Evolutionary conservation across 1,139 yeast species (phyloP), one percentile per base, ranked within the genome.

Genomic region (Blastobotrys arbuscula): DNA sequence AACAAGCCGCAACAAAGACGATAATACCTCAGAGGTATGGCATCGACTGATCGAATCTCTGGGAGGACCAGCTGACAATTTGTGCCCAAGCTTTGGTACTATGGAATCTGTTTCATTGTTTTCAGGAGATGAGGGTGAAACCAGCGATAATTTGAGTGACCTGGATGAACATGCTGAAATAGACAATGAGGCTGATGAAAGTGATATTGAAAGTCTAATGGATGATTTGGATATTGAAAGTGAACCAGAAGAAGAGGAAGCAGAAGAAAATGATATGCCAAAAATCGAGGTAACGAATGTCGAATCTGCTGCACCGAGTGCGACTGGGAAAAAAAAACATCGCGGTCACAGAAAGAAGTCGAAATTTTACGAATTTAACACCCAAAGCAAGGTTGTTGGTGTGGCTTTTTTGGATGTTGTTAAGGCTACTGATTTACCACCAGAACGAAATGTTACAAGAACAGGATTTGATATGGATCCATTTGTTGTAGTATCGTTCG

Each of bases 401-500:
- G 85, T 90, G 12, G 68, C 84, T 7, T 86, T 84, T 58, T 63
- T 90, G 44, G 95, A 90, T 55, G 78, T 90, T 21, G 76, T 81
- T 2, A 78, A 84, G 1, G 88, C 90, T 21, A 71, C 78, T 1
- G 89, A 65, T 49, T 55, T 68, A 31, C 72, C 71, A 2, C 78
- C 53, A 5, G 42, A 55, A 35, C 55, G 64, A 15, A 65, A 68
- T 42, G 57, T 69, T 52, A 69, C 83, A 1, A 73, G 90, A 19
- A 79, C 89, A 19, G 82, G 92, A 0, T 92, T 84, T 60, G 96
- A 89, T 64, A 87, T 92, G 95, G 98, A 92, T 61, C 97, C 98
- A 0, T 92, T 90, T 68, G 95, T 90, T 5, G 92, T 90, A 16
- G 82, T 87, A 0, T 82, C 96, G 0, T 88, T 90, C 65, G 97